Evolutionary conservation across 1,284 basidiomycete genomes (phyloP).

Genomic region (Trametes hirsuta): DNA sequence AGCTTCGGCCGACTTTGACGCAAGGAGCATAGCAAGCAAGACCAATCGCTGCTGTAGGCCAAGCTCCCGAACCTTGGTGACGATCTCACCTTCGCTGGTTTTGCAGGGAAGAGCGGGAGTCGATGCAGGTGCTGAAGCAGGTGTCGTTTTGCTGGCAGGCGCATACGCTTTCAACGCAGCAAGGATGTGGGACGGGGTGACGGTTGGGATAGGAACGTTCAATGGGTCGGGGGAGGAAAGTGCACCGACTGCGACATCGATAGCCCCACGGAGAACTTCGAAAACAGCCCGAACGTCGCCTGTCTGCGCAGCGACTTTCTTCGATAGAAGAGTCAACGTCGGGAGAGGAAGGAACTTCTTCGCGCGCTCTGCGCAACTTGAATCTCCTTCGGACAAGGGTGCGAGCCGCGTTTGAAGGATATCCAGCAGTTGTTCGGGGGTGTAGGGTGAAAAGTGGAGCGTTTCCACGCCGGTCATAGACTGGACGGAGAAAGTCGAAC

Average conservation of each 20-base stretch:
- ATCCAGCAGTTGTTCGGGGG: slow-evolving; percentile 62
- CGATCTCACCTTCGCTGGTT: slow-evolving; percentile 59
- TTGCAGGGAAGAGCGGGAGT: slow-evolving; percentile 28
- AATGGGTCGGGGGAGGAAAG: slow-evolving; percentile 40
- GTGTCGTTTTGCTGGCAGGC: slow-evolving; percentile 45
- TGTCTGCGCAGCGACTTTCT: slow-evolving; percentile 76
- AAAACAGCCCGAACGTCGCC: slow-evolving; percentile 79
- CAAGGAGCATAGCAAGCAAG: slow-evolving; percentile 65
- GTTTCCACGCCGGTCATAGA: slow-evolving; percentile 55
- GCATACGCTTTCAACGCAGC: slow-evolving; percentile 70
- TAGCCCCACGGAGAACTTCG: slow-evolving; percentile 76
- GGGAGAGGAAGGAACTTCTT: slow-evolving; percentile 64
- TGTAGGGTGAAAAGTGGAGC: slow-evolving; percentile 77
- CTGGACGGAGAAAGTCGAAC: slow-evolving; percentile 37
- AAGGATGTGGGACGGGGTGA: slow-evolving; percentile 67
- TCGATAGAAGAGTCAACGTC: slow-evolving; percentile 67
- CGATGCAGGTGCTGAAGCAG: slow-evolving; percentile 22
- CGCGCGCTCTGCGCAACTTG: slow-evolving; percentile 34
- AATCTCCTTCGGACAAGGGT: slow-evolving; percentile 40
- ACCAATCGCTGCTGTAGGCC: slow-evolving; percentile 74
- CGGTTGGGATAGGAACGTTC: slow-evolving; percentile 43
- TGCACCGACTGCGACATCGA: slow-evolving; percentile 58
- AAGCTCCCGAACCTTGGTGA: slow-evolving; percentile 64
- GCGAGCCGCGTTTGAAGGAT: slow-evolving; percentile 67
- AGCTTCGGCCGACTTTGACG: slow-evolving; percentile 60